Conservation (phyloP, 1,284 basidiomycete species). For the Coniferiporia sulphurascens region DNA sequence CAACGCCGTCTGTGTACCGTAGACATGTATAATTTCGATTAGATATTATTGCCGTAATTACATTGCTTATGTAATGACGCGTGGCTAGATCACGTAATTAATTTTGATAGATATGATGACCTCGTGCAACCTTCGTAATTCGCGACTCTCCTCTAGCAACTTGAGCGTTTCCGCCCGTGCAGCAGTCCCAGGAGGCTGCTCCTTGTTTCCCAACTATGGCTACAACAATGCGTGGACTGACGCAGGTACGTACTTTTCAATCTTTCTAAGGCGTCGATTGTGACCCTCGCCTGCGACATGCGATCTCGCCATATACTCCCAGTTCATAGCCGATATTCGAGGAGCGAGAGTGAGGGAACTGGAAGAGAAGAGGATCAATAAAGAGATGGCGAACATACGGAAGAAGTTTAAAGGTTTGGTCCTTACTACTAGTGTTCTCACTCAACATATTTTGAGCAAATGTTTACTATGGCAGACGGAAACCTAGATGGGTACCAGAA, state of each 20-base stretch:
- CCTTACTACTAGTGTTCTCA: background rate
- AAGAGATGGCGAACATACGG: slow-evolving; percentile 99
- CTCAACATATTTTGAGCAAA: background rate
- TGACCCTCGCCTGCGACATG: slow-evolving; percentile 1
- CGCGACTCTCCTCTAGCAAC: background rate
- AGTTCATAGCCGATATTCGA: slow-evolving; percentile 99
- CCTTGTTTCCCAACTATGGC: slow-evolving; percentile 54
- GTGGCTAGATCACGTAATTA: background rate
- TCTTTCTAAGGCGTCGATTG: background rate
- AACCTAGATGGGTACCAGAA: slow-evolving; percentile 98
- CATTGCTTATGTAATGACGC: background rate
- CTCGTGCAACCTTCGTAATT: background rate
- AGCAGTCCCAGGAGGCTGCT: background rate
- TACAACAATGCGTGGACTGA: slow-evolving; percentile 84
- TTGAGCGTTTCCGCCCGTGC: no score
- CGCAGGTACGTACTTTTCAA: slow-evolving; percentile 55
- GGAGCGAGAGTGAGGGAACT: slow-evolving; percentile 85
- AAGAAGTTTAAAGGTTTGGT: slow-evolving; percentile 92
- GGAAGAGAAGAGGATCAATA: slow-evolving; percentile 97
- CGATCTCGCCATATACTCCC: slow-evolving; percentile 14
- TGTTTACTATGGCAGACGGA: slow-evolving; percentile 60
- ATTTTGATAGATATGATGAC: background rate
- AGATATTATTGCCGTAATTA: background rate
- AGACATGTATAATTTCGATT: background rate
- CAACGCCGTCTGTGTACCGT: background rate